A percentile compares a stretch with the other conserved stretches of the same genome.
These are phyloP conservation scores for Lipomyces kockii DNA, from an alignment of 805 yeast species.

Conservation along the genomic window DNA sequence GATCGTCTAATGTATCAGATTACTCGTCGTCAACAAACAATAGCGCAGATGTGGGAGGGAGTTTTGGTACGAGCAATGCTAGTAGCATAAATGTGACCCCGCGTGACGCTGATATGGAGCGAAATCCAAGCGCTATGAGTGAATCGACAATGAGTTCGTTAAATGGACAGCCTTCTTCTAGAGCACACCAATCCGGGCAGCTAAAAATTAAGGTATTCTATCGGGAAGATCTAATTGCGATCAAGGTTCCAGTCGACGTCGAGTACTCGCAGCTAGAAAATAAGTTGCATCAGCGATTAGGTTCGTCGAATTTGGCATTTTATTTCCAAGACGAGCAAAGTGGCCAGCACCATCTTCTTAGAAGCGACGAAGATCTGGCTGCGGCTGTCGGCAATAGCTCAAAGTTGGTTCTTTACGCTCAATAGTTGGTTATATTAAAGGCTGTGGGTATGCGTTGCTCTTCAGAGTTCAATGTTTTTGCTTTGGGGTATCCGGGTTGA, in stretches of 20 bases:
- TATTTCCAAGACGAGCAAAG: constrained; percentile 41
- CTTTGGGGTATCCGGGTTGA: neutral
- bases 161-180: constrained; percentile 11
- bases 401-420: constrained; percentile 33
- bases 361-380: constrained; percentile 48
- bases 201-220: constrained; percentile 49
- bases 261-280: constrained; percentile 42
- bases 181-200: constrained; percentile 9
- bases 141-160: constrained; percentile 8
- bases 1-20: constrained; percentile 5
- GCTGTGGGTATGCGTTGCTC: neutral
- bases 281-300: constrained; percentile 45
- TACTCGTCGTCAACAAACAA: constrained; percentile 15
- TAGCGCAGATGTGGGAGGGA: constrained; percentile 14
- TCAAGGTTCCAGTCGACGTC: constrained; percentile 45
- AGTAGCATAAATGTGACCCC: constrained; percentile 12
- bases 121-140: constrained; percentile 13
- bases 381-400: constrained; percentile 38
- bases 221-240: constrained; percentile 48
- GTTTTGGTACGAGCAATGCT: constrained; percentile 15
- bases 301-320: constrained; percentile 40
- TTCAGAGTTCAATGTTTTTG: neutral
- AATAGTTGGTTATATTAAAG: constrained; percentile 2
- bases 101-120: constrained; percentile 25
- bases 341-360: constrained; percentile 39